Percentiles rank a stretch among this genome's conserved stretches.
phyloP scores from a whole-genome alignment of 2,329 filamentous ascomycete genomes.

The Talaromyces albobiverticillius region DNA sequence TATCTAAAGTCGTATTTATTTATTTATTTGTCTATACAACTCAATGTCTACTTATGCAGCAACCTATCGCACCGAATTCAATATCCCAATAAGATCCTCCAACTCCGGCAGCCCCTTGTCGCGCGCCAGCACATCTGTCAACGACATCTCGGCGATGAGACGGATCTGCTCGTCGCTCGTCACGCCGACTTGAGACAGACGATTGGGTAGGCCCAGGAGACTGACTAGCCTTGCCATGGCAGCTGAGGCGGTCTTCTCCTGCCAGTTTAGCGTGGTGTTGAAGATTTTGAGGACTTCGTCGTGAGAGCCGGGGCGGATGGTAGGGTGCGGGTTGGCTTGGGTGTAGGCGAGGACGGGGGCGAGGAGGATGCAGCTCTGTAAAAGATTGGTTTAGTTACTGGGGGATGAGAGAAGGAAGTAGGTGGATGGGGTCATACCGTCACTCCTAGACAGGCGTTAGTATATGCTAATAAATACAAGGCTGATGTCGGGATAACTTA shows the following conservation, averaged over 20 bases:
- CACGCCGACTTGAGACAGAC: slow-evolving; percentile 4
- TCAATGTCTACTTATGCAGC: not conserved
- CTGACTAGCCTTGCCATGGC: slow-evolving; percentile 20
- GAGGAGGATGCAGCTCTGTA: slow-evolving; percentile 4
- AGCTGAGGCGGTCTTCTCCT: slow-evolving; percentile 29
- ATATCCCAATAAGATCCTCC: slow-evolving; percentile 23
- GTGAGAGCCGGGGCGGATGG: not conserved
- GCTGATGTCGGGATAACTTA: no score
- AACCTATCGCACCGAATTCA: slow-evolving; percentile 26
- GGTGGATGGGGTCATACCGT: not conserved
- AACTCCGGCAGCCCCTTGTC: slow-evolving; percentile 8
- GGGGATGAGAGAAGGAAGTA: no score
- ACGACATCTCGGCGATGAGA: slow-evolving; percentile 1
- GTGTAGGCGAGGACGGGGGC: slow-evolving; percentile 3
- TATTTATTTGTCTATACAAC: no score
- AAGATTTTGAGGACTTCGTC: not conserved
- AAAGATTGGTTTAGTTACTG: not conserved
- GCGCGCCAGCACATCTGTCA: slow-evolving; percentile 17
- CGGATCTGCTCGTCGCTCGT: slow-evolving; percentile 5
- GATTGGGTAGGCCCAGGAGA: slow-evolving; percentile 15
- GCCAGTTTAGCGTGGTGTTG: slow-evolving; percentile 5
- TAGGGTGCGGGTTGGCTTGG: not conserved
- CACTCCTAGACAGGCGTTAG: not conserved
- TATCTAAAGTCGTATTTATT: no score
- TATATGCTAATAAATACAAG: no score